Base-by-base conservation (phyloP, 2,329 filamentous ascomycete genomes). In the Fusarium anguioides region DNA sequence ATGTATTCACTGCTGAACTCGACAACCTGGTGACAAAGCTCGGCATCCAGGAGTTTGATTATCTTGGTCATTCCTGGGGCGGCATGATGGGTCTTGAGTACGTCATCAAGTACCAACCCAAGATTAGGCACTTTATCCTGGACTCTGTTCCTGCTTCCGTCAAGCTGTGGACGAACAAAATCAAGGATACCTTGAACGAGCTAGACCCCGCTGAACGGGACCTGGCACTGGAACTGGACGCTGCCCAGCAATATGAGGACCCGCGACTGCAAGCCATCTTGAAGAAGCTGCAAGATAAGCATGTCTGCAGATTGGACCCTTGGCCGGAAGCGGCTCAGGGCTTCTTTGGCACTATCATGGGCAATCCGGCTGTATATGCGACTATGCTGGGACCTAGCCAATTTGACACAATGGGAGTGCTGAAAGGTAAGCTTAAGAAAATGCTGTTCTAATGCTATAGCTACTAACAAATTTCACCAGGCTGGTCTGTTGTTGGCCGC, bases 371-470 rank as follows among this genome's bases (percentile, higher is more conserved):
- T 51, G 48, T 51, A 3, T 51, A 51, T 51, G 48, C 48, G 2
- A 51, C 48, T 17, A 51, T 51, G 48, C 37, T 51, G 3, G 48
- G 48, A 44, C 48, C 48, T 35, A 51, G 48, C 48, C 48, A 51
- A 20, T 51, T 51, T 35, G 21, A 15, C n/a, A 51, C 37, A 44
- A 42, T 51, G 21, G 48, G 48, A 27, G 27, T 21, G 6, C n/a
- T 51, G 9, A 51, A 51, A 35, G 48, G 48, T 51, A 44, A 51
- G 48, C 26, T 17, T 24, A 41, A 10, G 3, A 10, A 20, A 18
- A 26, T 9, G 18, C 4, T 26, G 10, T 37, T 37, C 29, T 21
- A 4, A 17, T 20, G 8, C 23, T 51, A 33, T 24, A 14, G 12
- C 27, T 21, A 35, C 48, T 51, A 44, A 51, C 37, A 44, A 27